A percentile compares a stretch with the other conserved stretches of the same genome.
phyloP scores from a whole-genome alignment of 176 grass and related monocot species.

The Lolium perenne region DNA sequence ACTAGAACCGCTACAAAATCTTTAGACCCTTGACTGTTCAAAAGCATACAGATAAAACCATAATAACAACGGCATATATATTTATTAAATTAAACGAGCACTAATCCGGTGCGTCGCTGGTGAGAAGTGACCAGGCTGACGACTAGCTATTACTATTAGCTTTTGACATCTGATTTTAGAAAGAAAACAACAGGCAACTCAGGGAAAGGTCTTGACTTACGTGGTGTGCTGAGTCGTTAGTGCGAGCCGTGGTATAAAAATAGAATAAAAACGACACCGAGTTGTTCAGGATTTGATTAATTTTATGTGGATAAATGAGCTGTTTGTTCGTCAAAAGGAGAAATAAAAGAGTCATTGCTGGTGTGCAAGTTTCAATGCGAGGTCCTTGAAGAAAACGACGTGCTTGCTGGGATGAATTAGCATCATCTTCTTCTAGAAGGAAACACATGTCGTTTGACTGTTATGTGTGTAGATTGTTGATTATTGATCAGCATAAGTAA shows the following conservation, averaged over 20 bases:
- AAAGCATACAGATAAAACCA: conserved; percentile 5
- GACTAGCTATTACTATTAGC: background rate
- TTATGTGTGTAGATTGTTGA: background rate
- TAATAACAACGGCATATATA: background rate
- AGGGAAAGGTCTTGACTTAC: conserved; percentile 46
- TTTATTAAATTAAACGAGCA: conserved; percentile 8
- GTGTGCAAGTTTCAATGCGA: conserved; percentile 51
- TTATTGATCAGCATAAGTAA: background rate
- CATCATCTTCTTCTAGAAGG: conserved; percentile 35
- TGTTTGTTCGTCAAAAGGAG: background rate
- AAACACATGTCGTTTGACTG: background rate
- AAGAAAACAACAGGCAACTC: conserved; percentile 15
- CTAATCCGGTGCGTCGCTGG: background rate
- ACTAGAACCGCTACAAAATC: conserved; percentile 43
- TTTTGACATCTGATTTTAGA: conserved; percentile 29
- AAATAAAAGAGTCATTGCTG: background rate
- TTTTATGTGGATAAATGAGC: conserved; percentile 25
- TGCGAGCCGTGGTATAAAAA: background rate
- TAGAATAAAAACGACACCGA: background rate
- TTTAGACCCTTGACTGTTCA: conserved; percentile 50
- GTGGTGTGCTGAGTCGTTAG: background rate
- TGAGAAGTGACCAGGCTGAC: background rate
- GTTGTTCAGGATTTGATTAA: conserved; percentile 22
- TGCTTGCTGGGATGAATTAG: background rate
- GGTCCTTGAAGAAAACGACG: conserved; percentile 54